phyloP scores from a whole-genome alignment of 2,329 filamentous ascomycete species.

The Apiospora kogelbergensis region DNA sequence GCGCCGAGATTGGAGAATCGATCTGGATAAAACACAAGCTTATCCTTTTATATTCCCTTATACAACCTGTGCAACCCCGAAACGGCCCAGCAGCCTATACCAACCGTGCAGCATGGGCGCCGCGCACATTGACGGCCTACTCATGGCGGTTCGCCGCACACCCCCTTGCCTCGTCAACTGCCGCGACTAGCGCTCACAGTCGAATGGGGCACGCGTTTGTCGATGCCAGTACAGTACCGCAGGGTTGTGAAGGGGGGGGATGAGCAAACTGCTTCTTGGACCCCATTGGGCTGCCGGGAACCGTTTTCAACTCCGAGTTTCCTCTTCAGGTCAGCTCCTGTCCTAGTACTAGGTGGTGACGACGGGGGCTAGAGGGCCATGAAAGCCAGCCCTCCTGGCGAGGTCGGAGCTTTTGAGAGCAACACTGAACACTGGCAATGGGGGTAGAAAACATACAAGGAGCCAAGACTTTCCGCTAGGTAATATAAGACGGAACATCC shows the following conservation, averaged over 20 bases:
- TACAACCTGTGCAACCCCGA: background rate
- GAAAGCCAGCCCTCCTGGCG: background rate
- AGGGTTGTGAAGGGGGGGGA: background rate
- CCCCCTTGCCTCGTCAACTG: background rate
- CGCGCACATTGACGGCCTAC: background rate
- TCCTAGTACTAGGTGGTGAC: background rate
- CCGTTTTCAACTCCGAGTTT: background rate
- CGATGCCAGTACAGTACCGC: background rate
- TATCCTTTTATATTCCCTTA: conserved; percentile 6
- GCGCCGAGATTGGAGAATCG: background rate
- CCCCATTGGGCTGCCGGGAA: background rate
- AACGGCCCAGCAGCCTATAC: background rate
- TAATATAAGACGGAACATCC: background rate
- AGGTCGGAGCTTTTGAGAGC: background rate
- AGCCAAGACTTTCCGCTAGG: background rate
- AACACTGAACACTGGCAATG: too few species aligned
- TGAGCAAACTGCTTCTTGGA: background rate
- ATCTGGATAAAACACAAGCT: conserved; percentile 11
- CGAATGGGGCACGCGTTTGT: background rate
- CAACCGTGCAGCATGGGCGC: background rate
- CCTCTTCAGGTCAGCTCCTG: background rate
- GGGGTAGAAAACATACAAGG: too few species aligned
- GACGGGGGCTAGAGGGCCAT: background rate
- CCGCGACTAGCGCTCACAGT: background rate
- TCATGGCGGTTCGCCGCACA: background rate